A percentile compares a stretch with the other conserved stretches of the same genome.
Conservation (phyloP, 306 rosid genomes). For the Prosopis cineraria region DNA sequence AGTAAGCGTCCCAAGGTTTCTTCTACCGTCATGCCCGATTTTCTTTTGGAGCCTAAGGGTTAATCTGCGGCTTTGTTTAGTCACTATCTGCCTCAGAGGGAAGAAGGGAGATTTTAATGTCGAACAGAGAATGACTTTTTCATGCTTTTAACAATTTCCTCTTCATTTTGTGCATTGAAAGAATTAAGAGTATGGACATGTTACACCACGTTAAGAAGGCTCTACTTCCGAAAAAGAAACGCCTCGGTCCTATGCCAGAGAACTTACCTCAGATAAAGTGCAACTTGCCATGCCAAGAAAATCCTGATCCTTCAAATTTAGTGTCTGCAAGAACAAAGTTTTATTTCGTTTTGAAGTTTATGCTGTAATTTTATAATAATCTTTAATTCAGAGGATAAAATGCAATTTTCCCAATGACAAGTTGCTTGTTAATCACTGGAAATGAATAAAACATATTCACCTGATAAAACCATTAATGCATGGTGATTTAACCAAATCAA, state of each 20-base stretch:
- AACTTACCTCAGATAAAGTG: slow-evolving; percentile 73
- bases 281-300: slow-evolving; percentile 83
- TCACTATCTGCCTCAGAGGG: slow-evolving; percentile 60
- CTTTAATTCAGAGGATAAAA: no score
- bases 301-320: slow-evolving; percentile 72
- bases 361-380: no score
- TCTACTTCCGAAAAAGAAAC: background rate
- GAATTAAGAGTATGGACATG: background rate
- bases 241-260: background rate
- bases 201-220: slow-evolving; percentile 9
- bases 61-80: slow-evolving; percentile 57
- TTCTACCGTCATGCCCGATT: slow-evolving; percentile 39
- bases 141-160: background rate
- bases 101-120: slow-evolving; percentile 2
- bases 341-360: no score
- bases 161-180: background rate
- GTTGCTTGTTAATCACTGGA: background rate
- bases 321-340: slow-evolving; percentile 45
- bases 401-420: no score
- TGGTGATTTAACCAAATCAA: background rate
- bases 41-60: slow-evolving; percentile 49
- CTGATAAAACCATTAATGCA: background rate
- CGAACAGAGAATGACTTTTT: background rate
- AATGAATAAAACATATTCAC: background rate
- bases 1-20: slow-evolving; percentile 64